Base-by-base conservation (phyloP, 1,139 yeast genomes). In the Geotrichum citri-aurantii region DNA sequence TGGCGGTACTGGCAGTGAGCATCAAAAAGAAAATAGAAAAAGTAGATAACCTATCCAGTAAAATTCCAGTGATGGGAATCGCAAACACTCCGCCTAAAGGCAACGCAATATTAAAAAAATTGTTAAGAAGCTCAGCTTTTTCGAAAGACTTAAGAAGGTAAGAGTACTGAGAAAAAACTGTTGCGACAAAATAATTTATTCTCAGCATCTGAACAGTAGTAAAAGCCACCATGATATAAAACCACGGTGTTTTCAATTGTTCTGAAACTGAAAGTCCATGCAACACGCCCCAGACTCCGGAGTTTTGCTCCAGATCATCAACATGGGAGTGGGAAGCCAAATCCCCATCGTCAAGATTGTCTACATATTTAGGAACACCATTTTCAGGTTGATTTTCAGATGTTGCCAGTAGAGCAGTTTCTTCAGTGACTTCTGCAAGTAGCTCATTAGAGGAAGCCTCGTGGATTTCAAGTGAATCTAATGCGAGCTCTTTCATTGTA, bases 121-220 rank as follows among this genome's bases (percentile, higher is more conserved):
- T 82, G 69, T 88, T 88, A 59, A 91, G 78, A 5, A 69, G 66
- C 33, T 79, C 73, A 0, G 95, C 93, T 21, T 75, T 62, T 3
- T 75, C 78, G 48, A 77, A 80, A 62, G 80, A 75, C 19, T 79
- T 82, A 60, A 88, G 78, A 61, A 89, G 78, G 68, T 77, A 90
- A 44, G 79, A 78, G 74, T 88, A 92, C 73, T 90, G 97, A 0
- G 95, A 76, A 66, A 83, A 82, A 50, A 91, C 76, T 0, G 97
- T 89, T 5, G 97, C 97, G 56, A 92, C 93, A 71, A 89, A 92
- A 72, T 87, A 91, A 73, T 92, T 92, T 64, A 91, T 86, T 70
- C 97, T 79, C 56, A 91, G 79, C 96, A 91, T 90, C 71, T 90
- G 95, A 59, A 90, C 80, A 1, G 92, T 81, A 5, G 96, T 87